Percentiles rank a stretch among this genome's conserved stretches.
These are phyloP conservation scores for Tetrahymena thermophila DNA, from an alignment of 73 alveolate species.

Conservation along the genomic window DNA sequence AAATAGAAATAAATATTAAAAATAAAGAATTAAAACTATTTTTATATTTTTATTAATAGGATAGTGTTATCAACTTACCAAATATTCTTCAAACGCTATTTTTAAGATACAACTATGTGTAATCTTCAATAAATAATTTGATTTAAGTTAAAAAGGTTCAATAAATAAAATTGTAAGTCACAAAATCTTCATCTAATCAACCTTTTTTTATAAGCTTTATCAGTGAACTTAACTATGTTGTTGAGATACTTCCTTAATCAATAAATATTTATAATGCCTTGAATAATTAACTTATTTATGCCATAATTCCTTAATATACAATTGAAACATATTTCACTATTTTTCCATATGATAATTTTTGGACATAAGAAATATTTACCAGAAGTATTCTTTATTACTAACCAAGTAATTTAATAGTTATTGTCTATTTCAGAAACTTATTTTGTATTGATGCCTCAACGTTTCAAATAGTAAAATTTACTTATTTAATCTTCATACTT, in stretches of 20 bases:
- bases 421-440: neutral
- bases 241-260: neutral
- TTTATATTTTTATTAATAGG: neutral
- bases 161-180: neutral
- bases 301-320: neutral
- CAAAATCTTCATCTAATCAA: neutral
- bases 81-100: neutral
- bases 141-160: neutral
- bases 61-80: neutral
- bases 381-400: neutral
- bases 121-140: neutral
- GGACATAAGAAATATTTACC: neutral
- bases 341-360: neutral
- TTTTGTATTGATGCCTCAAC: neutral
- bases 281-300: neutral
- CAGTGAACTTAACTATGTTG: neutral
- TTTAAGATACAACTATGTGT: neutral
- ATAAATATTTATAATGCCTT: neutral
- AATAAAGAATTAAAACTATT: too few species aligned
- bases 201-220: neutral
- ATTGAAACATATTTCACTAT: neutral
- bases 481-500: neutral
- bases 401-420: neutral
- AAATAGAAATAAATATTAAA: too few species aligned
- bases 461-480: neutral